Base-by-base conservation (phyloP, 805 yeast species). In the Wickerhamiella vanderwaltii region DNA sequence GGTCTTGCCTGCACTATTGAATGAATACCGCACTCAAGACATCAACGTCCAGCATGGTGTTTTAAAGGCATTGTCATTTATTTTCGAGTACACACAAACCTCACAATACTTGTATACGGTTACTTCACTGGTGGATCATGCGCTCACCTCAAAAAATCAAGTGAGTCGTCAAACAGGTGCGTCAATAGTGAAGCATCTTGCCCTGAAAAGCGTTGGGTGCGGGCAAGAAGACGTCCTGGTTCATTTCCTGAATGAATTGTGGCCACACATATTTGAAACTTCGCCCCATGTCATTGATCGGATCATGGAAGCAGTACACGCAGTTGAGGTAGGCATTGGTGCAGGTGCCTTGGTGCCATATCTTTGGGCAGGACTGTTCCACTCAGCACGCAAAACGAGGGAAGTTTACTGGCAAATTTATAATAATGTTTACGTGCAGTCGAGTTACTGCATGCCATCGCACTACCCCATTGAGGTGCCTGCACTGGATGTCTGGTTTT, bases 131-230 rank as follows among this genome's bases (percentile, higher is more conserved):
- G 49, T 91, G 6, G 91, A 84, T 55, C 94, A 88, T 62, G 96
- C 97, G 0, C 62, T 91, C 23, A 82, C 83, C 0, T 94, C 87
- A 56, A 68, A 95, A 44, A 96, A 86, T 57, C 77, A 76, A 36
- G 96, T 88, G 4, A 95, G 87, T 54, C 71, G 98, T 35, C 99
- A 91, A 59, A 88, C 95, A 0, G 96, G 95, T 0, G 84, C 97
- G 0, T 77, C 84, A 1, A 93, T 84, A 1, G 75, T 85, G 1
- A 75, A 74, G 55, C 93, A 85, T 51, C 66, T 91, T 57, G 85
- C 95, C 0, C 58, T 86, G 25, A 79, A 86, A 13, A 77, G 88
- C 54, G 63, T 70, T 19, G 95, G 95, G 0, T 55, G 66, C 3
- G 86, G 87, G 0, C 67, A 71, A 43, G 94, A 84, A 50, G 93